These are phyloP conservation scores for Fusarium sp. DNA, from an alignment of 2,329 filamentous ascomycete species.

Conservation along the genomic window DNA sequence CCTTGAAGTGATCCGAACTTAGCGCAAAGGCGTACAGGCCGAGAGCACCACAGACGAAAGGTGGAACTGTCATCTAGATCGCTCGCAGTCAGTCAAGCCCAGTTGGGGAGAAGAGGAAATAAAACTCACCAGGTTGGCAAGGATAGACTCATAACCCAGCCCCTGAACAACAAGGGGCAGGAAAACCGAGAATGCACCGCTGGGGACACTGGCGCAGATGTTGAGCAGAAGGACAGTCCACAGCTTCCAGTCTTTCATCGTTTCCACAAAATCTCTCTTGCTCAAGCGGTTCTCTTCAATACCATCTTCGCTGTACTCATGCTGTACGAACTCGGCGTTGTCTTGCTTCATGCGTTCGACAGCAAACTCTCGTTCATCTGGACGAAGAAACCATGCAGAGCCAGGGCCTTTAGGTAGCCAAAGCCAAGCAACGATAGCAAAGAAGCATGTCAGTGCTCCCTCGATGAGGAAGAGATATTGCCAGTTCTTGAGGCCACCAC, in stretches of 20 bases:
- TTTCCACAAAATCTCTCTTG: constrained; percentile 38
- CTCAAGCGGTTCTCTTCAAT: constrained; percentile 36
- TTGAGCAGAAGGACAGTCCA: constrained; percentile 40
- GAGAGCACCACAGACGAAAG: constrained; percentile 40
- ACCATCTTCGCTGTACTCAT: constrained; percentile 40
- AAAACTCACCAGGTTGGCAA: constrained; percentile 36
- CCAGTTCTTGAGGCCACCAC: constrained; percentile 62
- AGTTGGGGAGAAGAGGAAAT: background rate
- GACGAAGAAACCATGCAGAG: constrained; percentile 38
- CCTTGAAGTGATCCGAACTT: constrained; percentile 37
- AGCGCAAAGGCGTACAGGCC: constrained; percentile 40
- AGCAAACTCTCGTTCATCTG: constrained; percentile 34
- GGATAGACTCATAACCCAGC: constrained; percentile 40
- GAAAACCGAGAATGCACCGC: constrained; percentile 40
- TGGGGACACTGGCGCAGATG: constrained; percentile 41
- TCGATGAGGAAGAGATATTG: constrained; percentile 76
- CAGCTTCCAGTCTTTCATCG: constrained; percentile 41
- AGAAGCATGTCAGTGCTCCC: constrained; percentile 53
- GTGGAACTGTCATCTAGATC: constrained; percentile 40
- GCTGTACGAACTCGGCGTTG: constrained; percentile 36
- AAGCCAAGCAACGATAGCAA: constrained; percentile 39
- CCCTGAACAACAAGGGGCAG: constrained; percentile 41
- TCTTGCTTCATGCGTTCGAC: constrained; percentile 35
- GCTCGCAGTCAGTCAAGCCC: background rate
- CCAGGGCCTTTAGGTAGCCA: constrained; percentile 40